Percentiles rank a stretch among this genome's conserved stretches.
phyloP scores from a whole-genome alignment of 2,329 filamentous ascomycete species.

The Xylariaceae sp. region DNA sequence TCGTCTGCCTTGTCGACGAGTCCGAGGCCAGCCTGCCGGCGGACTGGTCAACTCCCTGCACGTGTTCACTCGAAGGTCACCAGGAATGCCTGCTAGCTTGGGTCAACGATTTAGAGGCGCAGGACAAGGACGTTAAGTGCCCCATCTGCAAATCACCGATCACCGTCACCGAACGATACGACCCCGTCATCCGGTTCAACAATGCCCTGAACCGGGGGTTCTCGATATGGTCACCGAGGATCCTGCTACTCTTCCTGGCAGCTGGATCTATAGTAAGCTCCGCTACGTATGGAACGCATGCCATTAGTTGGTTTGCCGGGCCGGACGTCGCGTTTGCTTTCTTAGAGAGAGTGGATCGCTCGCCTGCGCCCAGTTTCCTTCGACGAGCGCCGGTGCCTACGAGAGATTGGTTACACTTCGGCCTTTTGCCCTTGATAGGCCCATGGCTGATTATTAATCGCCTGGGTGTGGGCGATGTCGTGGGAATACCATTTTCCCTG shows the following conservation, averaged over 20 bases:
- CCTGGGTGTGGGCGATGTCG: conserved; percentile 54
- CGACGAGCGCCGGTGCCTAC: neutral
- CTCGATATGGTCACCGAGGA: conserved; percentile 53
- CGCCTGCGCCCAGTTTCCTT: no score
- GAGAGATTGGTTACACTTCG: conserved; percentile 22
- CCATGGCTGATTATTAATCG: conserved; percentile 65
- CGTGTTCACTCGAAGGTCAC: conserved; percentile 86
- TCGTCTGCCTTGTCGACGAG: conserved; percentile 60
- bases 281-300: conserved; percentile 50
- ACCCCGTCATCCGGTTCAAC: conserved; percentile 65
- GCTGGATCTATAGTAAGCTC: conserved; percentile 49
- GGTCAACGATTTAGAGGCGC: conserved; percentile 81
- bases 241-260: conserved; percentile 60
- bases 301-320: conserved; percentile 51
- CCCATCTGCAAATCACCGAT: conserved; percentile 88
- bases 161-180: conserved; percentile 68
- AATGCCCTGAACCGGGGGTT: conserved; percentile 54
- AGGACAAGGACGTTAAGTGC: conserved; percentile 67
- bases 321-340: conserved; percentile 41
- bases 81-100: conserved; percentile 78
- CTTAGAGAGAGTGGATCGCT: conserved; percentile 23
- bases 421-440: conserved; percentile 59
- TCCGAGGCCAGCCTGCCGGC: conserved; percentile 44
- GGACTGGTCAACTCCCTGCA: conserved; percentile 82
- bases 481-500: conserved; percentile 31